Conservation (phyloP, 441 rosid genomes). For the Pelargonium fulgidum region DNA sequence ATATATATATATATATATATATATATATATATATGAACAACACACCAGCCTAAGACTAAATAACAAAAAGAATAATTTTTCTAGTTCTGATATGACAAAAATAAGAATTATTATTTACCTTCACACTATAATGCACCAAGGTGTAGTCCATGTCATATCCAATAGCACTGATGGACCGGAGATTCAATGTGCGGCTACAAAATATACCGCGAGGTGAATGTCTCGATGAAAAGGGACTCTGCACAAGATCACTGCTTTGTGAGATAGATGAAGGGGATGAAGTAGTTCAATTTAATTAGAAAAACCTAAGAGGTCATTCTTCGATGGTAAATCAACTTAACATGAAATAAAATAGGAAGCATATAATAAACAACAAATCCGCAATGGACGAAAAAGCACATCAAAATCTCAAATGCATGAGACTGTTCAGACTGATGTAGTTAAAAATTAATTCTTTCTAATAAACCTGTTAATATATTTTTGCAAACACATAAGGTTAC, state of each 20-base stretch:
- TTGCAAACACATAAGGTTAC: background rate
- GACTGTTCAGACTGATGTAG: background rate
- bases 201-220: conserved; percentile 86
- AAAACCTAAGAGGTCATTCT: no score
- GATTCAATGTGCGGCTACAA: conserved; percentile 85
- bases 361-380: background rate
- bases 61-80: background rate
- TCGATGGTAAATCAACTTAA: background rate
- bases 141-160: conserved; percentile 99
- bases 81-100: conserved; percentile 2
- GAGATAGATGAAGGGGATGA: conserved; percentile 16
- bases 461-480: background rate
- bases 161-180: conserved; percentile 87
- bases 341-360: background rate
- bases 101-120: conserved; percentile 35
- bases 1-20: background rate
- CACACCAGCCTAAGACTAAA: background rate
- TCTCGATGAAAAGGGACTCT: conserved; percentile 77
- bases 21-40: background rate
- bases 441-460: no score
- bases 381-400: background rate
- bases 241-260: conserved; percentile 23
- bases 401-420: background rate
- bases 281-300: background rate
- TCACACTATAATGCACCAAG: conserved; percentile 87